Conservation (phyloP, 2,329 filamentous ascomycete species). For the Zasmidium cellare region DNA sequence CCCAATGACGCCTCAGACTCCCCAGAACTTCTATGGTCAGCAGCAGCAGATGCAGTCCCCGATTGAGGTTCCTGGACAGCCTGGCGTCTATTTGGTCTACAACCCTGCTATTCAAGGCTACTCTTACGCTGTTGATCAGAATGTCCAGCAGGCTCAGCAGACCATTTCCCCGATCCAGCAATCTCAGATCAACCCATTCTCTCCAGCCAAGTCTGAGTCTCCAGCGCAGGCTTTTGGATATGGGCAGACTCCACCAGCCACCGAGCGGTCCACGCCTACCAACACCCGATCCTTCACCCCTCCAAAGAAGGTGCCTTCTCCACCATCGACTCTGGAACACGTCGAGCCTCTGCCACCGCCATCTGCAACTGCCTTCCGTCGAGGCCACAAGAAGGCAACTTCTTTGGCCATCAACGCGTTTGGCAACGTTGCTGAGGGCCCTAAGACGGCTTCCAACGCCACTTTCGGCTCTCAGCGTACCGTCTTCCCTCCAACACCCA, state of each 20-base stretch:
- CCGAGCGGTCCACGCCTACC: conserved; percentile 51
- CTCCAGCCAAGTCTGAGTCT: conserved; percentile 22
- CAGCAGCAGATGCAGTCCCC: conserved; percentile 67
- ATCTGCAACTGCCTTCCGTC: conserved; percentile 88
- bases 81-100: conserved; percentile 78
- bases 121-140: conserved; percentile 74
- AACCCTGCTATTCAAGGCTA: conserved; percentile 85
- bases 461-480: conserved; percentile 46
- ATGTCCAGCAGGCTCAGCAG: conserved; percentile 48
- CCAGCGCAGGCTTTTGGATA: conserved; percentile 66
- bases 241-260: conserved; percentile 75
- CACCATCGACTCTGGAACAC: conserved; percentile 56
- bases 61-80: conserved; percentile 65
- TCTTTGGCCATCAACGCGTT: conserved; percentile 65
- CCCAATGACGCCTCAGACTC: conserved; percentile 52
- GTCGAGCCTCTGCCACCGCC: conserved; percentile 77
- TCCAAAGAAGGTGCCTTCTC: conserved; percentile 65
- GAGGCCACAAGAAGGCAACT: conserved; percentile 84
- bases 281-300: conserved; percentile 64
- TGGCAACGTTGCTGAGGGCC: conserved; percentile 61
- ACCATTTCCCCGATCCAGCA: conserved; percentile 33
- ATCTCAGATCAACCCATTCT: conserved; percentile 26
- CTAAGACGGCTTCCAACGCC: conserved; percentile 66
- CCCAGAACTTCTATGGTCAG: conserved; percentile 63
- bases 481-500: conserved; percentile 72